Base-by-base conservation (phyloP, 2,329 filamentous ascomycete species). In the Fusarium sp. region DNA sequence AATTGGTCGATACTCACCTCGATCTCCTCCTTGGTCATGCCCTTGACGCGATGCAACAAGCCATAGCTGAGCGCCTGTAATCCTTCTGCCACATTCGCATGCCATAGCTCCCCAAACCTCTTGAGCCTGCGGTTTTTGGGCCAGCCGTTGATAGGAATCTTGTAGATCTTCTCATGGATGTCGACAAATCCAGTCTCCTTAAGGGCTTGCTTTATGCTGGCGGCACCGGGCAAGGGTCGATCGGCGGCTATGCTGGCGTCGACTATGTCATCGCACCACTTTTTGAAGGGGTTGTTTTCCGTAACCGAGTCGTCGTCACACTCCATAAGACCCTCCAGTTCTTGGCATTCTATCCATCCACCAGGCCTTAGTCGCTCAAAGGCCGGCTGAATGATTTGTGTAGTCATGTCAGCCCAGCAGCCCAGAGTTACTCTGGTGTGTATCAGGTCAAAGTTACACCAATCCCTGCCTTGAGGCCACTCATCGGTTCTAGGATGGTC, bases 51-150 rank as follows among this genome's bases (percentile, higher is more conserved):
- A 38, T 60, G 54, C 17, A 60, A 37, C 25, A 65, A 37, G 54
- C 63, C 63, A 25, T 65, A 65, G 33, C 63, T 65, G 14, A 65
- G 47, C 4, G 32, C 63, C 32, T 65, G 63, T 22, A 65, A 37
- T 11, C 63, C 63, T 15, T 45, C 63, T 1, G 32, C 54, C 12
- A 65, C 38, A 22, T 65, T 65, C 5, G 63, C 40, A 38, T 65
- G 63, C 63, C 63, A 65, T 11, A 65, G 14, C 33, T 60, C 52
- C 6, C 63, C 63, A 25, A 65, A 58, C 22, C 43, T 65, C 63
- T 65, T 65, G 17, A 65, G 63, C n/a, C 63, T 47, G 12, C 54
- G 63, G 54, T 65, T 50, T 43, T 65, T 65, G n/a, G 63, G 63
- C 63, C 63, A 60, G 27, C 63, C 40, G 22, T 65, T 65, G 37